Percentiles rank a stretch among this genome's conserved stretches.
Conservation (phyloP, 2,329 filamentous ascomycete genomes). For the Cercospora zeina region DNA sequence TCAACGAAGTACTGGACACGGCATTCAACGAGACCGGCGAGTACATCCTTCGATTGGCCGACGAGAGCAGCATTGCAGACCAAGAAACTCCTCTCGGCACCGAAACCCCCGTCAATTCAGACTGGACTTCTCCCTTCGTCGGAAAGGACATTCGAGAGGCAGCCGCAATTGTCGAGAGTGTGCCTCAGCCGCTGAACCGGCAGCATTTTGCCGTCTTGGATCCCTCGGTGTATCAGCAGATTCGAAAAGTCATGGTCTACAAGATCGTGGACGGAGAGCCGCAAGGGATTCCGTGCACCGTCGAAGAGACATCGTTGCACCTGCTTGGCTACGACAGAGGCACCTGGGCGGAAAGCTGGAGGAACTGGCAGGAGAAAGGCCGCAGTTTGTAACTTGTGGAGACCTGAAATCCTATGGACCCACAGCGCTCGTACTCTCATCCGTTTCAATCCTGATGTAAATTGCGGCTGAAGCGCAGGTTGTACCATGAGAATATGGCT, state of each 20-base stretch:
- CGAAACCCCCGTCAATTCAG: neutral
- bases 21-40: neutral
- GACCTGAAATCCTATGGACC: neutral
- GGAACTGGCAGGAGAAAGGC: neutral
- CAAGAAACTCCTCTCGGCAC: neutral
- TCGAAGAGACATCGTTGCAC: slow-evolving; percentile 1
- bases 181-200: neutral
- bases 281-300: slow-evolving; percentile 10
- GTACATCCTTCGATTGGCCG: neutral
- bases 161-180: neutral
- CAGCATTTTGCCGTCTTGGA: slow-evolving; percentile 7
- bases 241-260: slow-evolving; percentile 3
- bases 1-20: neutral
- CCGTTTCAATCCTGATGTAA: neutral
- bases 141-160: neutral
- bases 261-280: slow-evolving; percentile 13
- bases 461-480: neutral
- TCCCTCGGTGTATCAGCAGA: neutral
- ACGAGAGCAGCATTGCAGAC: neutral
- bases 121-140: neutral
- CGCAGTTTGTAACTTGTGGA: neutral
- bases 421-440: neutral
- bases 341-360: slow-evolving; percentile 15
- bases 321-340: slow-evolving; percentile 12
- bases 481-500: neutral